phyloP scores from a whole-genome alignment of 352 stramenopile genomes.

The Blastocystis sp. region DNA sequence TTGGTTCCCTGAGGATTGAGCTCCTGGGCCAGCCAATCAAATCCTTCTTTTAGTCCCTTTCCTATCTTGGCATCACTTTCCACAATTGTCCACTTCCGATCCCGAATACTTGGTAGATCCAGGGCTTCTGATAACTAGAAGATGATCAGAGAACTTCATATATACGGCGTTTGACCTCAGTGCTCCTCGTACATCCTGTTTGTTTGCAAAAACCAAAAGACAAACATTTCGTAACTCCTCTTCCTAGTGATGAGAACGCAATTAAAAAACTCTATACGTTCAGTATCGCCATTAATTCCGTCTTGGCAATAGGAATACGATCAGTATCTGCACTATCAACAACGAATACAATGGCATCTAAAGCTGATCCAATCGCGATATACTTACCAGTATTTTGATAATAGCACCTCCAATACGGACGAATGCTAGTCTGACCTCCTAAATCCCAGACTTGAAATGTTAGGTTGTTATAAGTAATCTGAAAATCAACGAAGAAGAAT shows the following conservation, averaged over 20 bases:
- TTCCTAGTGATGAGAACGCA: slow-evolving; percentile 72
- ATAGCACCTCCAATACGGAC: slow-evolving; percentile 97
- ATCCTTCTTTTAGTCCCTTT: slow-evolving; percentile 95
- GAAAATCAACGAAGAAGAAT: slow-evolving; percentile 59
- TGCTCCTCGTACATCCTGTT: slow-evolving; percentile 94
- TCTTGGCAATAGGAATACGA: slow-evolving; percentile 88
- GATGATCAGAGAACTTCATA: neutral
- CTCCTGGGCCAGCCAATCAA: slow-evolving; percentile 81
- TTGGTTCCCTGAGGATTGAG: slow-evolving; percentile 33
- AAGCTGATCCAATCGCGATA: slow-evolving; percentile 78
- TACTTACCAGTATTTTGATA: slow-evolving; percentile 94
- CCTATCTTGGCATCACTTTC: slow-evolving; percentile 93
- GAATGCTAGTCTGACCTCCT: slow-evolving; percentile 97
- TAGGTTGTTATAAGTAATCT: slow-evolving; percentile 78
- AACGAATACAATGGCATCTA: slow-evolving; percentile 73
- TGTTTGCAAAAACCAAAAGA: slow-evolving; percentile 98
- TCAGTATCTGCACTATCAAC: slow-evolving; percentile 89
- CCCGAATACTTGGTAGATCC: slow-evolving; percentile 90
- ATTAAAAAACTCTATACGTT: slow-evolving; percentile 67
- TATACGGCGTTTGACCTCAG: slow-evolving; percentile 67
- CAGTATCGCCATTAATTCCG: slow-evolving; percentile 93
- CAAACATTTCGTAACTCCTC: slow-evolving; percentile 97
- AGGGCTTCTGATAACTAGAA: slow-evolving; percentile 80
- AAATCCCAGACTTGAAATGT: slow-evolving; percentile 96
- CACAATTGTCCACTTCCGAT: slow-evolving; percentile 98